Evolutionary conservation across 164 flowering plant genomes (phyloP).

Genomic region (Aristolochia californica): DNA sequence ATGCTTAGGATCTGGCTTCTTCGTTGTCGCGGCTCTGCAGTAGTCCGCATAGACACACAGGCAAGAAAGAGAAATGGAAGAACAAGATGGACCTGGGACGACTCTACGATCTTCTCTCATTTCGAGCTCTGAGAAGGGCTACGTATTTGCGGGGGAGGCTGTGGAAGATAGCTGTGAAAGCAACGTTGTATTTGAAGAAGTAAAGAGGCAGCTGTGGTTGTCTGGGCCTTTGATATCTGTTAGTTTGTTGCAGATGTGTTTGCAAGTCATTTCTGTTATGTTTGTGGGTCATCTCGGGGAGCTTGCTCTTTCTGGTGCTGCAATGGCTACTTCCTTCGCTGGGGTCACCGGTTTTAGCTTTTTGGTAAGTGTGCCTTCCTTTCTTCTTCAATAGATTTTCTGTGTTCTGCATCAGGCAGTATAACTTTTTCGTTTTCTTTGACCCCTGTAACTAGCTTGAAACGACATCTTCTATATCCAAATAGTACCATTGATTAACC

Average conservation of each 20-base stretch:
- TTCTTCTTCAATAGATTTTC: neutral
- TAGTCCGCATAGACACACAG: too few relatives aligned
- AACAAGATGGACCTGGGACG: too few relatives aligned
- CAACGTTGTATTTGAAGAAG: slow-evolving; percentile 29
- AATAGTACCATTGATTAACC: too few relatives aligned
- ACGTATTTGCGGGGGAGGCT: neutral
- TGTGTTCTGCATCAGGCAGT: too few relatives aligned
- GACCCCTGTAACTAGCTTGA: too few relatives aligned
- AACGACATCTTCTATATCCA: too few relatives aligned
- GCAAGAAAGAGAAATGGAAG: too few relatives aligned
- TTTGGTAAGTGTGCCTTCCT: slow-evolving; percentile 28
- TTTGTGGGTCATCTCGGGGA: slow-evolving; percentile 76
- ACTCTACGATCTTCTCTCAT: too few relatives aligned
- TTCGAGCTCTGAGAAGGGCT: too few relatives aligned
- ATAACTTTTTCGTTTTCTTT: too few relatives aligned
- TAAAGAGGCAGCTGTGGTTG: slow-evolving; percentile 49
- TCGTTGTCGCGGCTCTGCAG: too few relatives aligned
- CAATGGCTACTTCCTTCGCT: slow-evolving; percentile 71
- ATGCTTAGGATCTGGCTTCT: too few relatives aligned
- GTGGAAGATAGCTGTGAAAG: neutral
- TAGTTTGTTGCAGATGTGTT: slow-evolving; percentile 24
- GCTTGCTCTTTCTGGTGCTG: slow-evolving; percentile 57
- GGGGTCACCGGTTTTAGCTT: slow-evolving; percentile 65
- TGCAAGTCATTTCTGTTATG: slow-evolving; percentile 61
- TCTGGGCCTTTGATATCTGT: slow-evolving; percentile 54